phyloP scores from a whole-genome alignment of 768 basidiomycete species.

The Neoboletus brunneissimus region DNA sequence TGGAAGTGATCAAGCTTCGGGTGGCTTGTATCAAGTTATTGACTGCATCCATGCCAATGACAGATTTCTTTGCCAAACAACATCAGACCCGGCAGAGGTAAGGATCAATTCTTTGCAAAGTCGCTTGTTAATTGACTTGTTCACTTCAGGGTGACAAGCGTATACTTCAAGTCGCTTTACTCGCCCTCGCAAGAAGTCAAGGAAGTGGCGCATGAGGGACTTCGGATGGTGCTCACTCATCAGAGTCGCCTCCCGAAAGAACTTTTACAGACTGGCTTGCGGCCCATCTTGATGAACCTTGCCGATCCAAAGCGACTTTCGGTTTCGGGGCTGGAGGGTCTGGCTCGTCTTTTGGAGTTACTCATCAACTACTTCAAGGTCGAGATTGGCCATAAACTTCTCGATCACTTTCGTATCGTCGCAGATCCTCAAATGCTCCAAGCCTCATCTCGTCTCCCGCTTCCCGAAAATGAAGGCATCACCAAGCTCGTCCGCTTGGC shows the following conservation, averaged over 20 bases:
- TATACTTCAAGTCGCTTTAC: slow-evolving; percentile 98
- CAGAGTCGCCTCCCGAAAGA: slow-evolving; percentile 94
- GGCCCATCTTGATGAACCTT: slow-evolving; percentile 96
- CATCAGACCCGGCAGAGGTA: slow-evolving; percentile 83
- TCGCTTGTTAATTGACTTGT: slow-evolving; percentile 4
- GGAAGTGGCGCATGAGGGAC: slow-evolving; percentile 90
- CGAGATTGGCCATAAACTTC: slow-evolving; percentile 94
- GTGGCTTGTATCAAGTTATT: slow-evolving; percentile 92
- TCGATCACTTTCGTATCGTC: slow-evolving; percentile 93
- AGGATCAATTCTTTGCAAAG: slow-evolving; percentile 8
- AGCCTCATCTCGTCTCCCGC: slow-evolving; percentile 73
- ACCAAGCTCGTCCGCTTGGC: slow-evolving; percentile 92
- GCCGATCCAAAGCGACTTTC: slow-evolving; percentile 94
- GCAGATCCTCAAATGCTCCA: slow-evolving; percentile 85
- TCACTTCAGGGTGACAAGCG: slow-evolving; percentile 73
- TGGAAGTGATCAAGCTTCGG: slow-evolving; percentile 85
- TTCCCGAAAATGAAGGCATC: slow-evolving; percentile 87
- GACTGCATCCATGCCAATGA: slow-evolving; percentile 91
- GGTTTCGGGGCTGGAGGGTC: slow-evolving; percentile 87
- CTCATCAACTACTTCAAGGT: slow-evolving; percentile 99
- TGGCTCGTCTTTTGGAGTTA: slow-evolving; percentile 89
- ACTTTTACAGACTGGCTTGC: slow-evolving; percentile 88
- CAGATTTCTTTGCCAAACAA: slow-evolving; percentile 89
- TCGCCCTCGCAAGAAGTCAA: slow-evolving; percentile 89
- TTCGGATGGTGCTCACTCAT: slow-evolving; percentile 83